Percentiles rank a stretch among this genome's conserved stretches.
phyloP scores from a whole-genome alignment of 1,284 basidiomycete genomes.

The Papiliotrema fonsecae region DNA sequence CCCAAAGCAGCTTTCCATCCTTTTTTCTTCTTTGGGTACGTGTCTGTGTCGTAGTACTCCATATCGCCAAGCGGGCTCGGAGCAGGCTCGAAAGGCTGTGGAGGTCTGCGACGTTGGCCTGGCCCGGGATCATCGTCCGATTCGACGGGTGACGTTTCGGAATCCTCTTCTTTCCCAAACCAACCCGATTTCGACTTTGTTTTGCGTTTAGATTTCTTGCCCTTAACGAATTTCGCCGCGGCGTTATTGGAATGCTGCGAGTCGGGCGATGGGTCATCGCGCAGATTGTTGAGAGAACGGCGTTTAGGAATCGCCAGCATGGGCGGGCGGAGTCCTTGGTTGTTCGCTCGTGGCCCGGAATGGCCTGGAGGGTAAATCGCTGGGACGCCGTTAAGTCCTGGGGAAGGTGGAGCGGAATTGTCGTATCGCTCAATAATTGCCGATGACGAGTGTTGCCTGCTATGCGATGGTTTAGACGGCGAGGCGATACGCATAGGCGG shows the following conservation, averaged over 20 bases:
- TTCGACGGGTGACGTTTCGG: conserved; percentile 8
- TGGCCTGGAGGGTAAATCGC: conserved; percentile 10
- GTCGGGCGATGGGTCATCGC: conserved; percentile 18
- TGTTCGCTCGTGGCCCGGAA: conserved; percentile 18
- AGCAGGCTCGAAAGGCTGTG: conserved; percentile 19
- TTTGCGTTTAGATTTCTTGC: conserved; percentile 15
- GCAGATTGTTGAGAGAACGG: conserved; percentile 37
- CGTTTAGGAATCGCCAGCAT: conserved; percentile 32
- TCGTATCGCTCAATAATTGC: conserved; percentile 25
- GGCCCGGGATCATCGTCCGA: conserved; percentile 41
- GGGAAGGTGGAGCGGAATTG: conserved; percentile 6
- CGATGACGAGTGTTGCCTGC: conserved; percentile 24
- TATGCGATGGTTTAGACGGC: conserved; percentile 18
- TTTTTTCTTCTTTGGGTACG: too few relatives aligned
- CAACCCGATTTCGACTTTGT: conserved; percentile 12
- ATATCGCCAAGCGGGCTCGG: conserved; percentile 10
- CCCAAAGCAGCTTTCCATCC: conserved; percentile 19
- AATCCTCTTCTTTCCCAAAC: conserved; percentile 11
- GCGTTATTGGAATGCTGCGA: conserved; percentile 16
- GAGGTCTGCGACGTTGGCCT: conserved; percentile 10
- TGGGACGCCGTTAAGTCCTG: conserved; percentile 9
- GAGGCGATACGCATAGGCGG: conserved; percentile 23
- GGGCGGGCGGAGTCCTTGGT: conserved; percentile 27
- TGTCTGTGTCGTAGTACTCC: too few relatives aligned
- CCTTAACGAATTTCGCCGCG: conserved; percentile 3